These are phyloP conservation scores for Coniella vitis DNA, from an alignment of 2,329 filamentous ascomycete species.

Conservation along the genomic window DNA sequence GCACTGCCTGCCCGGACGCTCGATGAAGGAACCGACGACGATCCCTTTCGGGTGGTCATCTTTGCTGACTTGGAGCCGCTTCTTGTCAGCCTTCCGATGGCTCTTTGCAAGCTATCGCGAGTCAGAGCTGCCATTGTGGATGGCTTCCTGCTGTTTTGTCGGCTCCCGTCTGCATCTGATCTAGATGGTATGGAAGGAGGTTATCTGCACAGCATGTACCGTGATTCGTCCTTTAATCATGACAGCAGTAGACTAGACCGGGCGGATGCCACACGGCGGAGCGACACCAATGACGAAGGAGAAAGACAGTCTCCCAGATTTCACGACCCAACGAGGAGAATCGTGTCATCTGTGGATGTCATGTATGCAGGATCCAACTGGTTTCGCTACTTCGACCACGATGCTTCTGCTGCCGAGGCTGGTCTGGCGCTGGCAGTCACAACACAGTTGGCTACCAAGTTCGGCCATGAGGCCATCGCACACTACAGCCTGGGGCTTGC, in stretches of 20 bases:
- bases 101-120: slow-evolving; percentile 20
- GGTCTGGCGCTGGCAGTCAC: slow-evolving; percentile 48
- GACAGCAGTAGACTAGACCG: slow-evolving; percentile 26
- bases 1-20: slow-evolving; percentile 63
- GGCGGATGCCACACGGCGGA: slow-evolving; percentile 5
- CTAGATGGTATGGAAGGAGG: slow-evolving; percentile 17
- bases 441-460: slow-evolving; percentile 45
- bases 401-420: slow-evolving; percentile 31
- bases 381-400: slow-evolving; percentile 36
- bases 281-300: not conserved
- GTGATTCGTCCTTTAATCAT: slow-evolving; percentile 45
- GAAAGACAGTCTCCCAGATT: slow-evolving; percentile 21
- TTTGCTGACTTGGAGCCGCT: slow-evolving; percentile 67
- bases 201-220: slow-evolving; percentile 30
- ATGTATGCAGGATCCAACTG: slow-evolving; percentile 42
- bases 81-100: slow-evolving; percentile 47
- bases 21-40: slow-evolving; percentile 69
- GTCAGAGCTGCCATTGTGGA: not conserved
- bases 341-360: slow-evolving; percentile 39
- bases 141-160: slow-evolving; percentile 59
- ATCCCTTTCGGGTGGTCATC: slow-evolving; percentile 76
- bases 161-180: slow-evolving; percentile 46
- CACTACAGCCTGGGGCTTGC: slow-evolving; percentile 67
- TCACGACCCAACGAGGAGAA: slow-evolving; percentile 21
- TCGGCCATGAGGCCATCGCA: slow-evolving; percentile 47